Percentiles rank a stretch among this genome's conserved stretches.
Evolutionary conservation across 495 filamentous ascomycete species (phyloP).

Genomic region (Collariella sp.): DNA sequence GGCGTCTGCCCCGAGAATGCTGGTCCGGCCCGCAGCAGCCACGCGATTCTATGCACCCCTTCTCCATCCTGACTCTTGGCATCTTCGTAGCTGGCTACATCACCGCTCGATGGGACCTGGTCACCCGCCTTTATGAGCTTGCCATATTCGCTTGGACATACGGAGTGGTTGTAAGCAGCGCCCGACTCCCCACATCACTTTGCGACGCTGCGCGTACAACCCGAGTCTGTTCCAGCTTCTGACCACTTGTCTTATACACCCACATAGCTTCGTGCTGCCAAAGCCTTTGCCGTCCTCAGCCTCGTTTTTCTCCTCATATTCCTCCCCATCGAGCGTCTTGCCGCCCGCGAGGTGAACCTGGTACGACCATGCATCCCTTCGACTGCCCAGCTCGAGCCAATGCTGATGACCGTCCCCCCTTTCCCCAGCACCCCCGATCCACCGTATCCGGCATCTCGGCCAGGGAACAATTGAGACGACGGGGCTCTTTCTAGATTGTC

Average conservation of each 20-base stretch:
- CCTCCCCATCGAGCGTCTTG: slow-evolving; percentile 41
- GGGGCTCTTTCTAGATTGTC: slow-evolving; percentile 76
- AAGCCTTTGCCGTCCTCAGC: slow-evolving; percentile 36
- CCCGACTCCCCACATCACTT: neutral
- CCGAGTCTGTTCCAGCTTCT: neutral
- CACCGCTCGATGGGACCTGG: slow-evolving; percentile 96
- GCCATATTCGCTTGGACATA: slow-evolving; percentile 96
- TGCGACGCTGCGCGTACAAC: neutral
- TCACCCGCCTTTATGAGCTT: slow-evolving; percentile 90
- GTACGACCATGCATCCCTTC: slow-evolving; percentile 24
- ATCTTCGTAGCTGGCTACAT: slow-evolving; percentile 99
- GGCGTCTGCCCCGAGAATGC: slow-evolving; percentile 21
- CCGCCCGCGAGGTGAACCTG: slow-evolving; percentile 36
- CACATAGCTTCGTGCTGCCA: slow-evolving; percentile 34
- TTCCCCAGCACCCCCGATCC: slow-evolving; percentile 70
- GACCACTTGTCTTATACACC: neutral
- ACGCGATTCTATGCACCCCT: slow-evolving; percentile 79
- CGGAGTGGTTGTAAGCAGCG: slow-evolving; percentile 79
- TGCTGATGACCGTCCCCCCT: slow-evolving; percentile 14
- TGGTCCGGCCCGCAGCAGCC: slow-evolving; percentile 21
- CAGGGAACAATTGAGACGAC: slow-evolving; percentile 84
- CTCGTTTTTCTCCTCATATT: slow-evolving; percentile 37
- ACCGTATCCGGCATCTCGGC: slow-evolving; percentile 80
- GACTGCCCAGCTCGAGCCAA: neutral
- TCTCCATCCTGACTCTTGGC: slow-evolving; percentile 83